Evolutionary conservation across 2,329 filamentous ascomycete species (phyloP).

Genomic region (Hypoxylon sp.): DNA sequence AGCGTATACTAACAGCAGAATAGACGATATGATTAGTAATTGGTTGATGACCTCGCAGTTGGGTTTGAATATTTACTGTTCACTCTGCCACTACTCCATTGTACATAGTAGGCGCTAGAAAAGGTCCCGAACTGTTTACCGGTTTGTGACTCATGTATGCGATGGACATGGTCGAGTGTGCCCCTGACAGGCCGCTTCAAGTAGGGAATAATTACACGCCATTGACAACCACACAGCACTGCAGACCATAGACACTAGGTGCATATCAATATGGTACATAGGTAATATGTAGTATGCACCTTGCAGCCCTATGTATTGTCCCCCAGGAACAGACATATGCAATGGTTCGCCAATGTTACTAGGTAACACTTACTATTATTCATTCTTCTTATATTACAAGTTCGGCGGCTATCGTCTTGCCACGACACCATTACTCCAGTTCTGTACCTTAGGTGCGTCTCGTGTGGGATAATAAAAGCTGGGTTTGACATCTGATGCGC

Average conservation of each 20-base stretch:
- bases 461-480: conserved; percentile 23
- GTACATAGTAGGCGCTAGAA: conserved; percentile 37
- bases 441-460: conserved; percentile 10
- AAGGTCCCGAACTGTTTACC: conserved; percentile 38
- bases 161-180: conserved; percentile 14
- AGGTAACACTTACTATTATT: conserved; percentile 37
- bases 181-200: conserved; percentile 25
- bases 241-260: conserved; percentile 4
- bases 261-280: background rate
- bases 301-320: conserved; percentile 35
- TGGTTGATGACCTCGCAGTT: conserved; percentile 17
- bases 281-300: conserved; percentile 27
- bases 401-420: conserved; percentile 36
- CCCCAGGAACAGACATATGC: conserved; percentile 27
- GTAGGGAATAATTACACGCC: background rate
- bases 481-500: conserved; percentile 37
- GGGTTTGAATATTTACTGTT: conserved; percentile 27
- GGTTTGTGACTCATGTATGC: conserved; percentile 21
- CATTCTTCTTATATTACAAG: conserved; percentile 29
- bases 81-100: conserved; percentile 17
- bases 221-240: conserved; percentile 18
- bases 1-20: conserved; percentile 22
- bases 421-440: conserved; percentile 27
- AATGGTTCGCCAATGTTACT: conserved; percentile 15
- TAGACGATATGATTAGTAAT: conserved; percentile 16